Conservation (phyloP, 805 yeast species). For the Wickerhamiella alocasiicola region DNA sequence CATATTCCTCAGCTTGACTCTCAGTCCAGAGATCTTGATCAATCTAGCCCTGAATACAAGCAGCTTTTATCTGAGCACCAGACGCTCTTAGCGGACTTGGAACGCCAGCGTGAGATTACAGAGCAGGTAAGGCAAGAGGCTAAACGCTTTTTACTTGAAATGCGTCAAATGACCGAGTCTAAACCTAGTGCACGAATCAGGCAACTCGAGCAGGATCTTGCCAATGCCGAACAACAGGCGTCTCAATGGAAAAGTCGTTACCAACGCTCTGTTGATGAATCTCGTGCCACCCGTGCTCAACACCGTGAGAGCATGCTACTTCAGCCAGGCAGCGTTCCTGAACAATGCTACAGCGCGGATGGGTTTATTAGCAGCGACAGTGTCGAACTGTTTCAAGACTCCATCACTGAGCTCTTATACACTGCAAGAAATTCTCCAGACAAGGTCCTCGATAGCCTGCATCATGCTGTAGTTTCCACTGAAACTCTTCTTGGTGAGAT, state of each 20-base stretch:
- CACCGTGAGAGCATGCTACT: conserved; percentile 4
- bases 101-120: conserved; percentile 23
- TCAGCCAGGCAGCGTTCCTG: background rate
- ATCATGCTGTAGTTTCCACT: conserved; percentile 19
- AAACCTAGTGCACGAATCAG: conserved; percentile 14
- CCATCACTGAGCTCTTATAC: conserved; percentile 27
- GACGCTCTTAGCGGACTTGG: conserved; percentile 15
- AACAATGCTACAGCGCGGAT: conserved; percentile 11
- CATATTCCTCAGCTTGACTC: background rate
- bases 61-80: conserved; percentile 9
- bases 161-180: conserved; percentile 27
- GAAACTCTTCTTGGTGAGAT: conserved; percentile 22
- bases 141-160: conserved; percentile 26
- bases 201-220: conserved; percentile 16
- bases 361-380: conserved; percentile 24
- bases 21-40: conserved; percentile 5
- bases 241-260: conserved; percentile 28
- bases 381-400: conserved; percentile 24
- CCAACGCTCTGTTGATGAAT: conserved; percentile 23
- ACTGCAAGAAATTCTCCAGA: conserved; percentile 22
- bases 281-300: conserved; percentile 15
- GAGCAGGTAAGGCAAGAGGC: conserved; percentile 31
- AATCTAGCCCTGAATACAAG: background rate
- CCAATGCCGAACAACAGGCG: conserved; percentile 25
- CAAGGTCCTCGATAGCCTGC: conserved; percentile 14